Evolutionary conservation across 768 basidiomycete genomes (phyloP), one percentile per base, ranked within the genome.

Genomic region (Termitomyces sp.): DNA sequence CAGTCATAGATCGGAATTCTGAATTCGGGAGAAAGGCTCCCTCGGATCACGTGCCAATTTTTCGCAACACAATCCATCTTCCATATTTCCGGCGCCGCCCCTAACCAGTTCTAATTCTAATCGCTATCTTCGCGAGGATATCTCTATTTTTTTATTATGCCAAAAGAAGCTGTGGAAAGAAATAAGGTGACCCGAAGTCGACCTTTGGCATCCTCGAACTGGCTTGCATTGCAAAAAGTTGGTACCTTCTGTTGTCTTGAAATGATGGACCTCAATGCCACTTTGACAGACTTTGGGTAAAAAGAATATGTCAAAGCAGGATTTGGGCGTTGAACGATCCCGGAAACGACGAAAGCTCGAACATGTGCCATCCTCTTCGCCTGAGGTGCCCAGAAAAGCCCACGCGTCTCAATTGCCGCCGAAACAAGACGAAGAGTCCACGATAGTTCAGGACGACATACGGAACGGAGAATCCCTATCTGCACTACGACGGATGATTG

Each of bases 201-300:
- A n/a, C 38, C 38, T 40, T 11, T n/a, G 40, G 72, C 83, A 1
- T 84, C 83, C 11, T 78, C 81, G 45, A 86, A 86, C 64, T 86
- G 85, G 85, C 63, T 81, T 15, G 74, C 78, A 1, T 64, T 86
- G 44, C 74, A 79, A 61, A 80, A 82, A 69, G 85, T 84, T 50
- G 37, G 70, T 50, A 48, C 41, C 21, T 35, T 17, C 15, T 43
- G 23, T 28, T 30, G 10, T 51, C 17, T 58, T 40, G 6, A 28
- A 40, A 40, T 14, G 6, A 26, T 10, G 49, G 15, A 50, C 19
- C 42, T 33, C 30, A 35, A 8, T 17, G 23, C 28, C 42, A 31
- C 42, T 47, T 30, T 54, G 21, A 40, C 21, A 65, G 61, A 63
- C 53, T 21, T 55, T 64, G 8, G 40, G 19, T 45, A 57, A 63